These are phyloP conservation scores for Thraustochytrium sp. DNA, from an alignment of 352 stramenopile species.

Conservation along the genomic window DNA sequence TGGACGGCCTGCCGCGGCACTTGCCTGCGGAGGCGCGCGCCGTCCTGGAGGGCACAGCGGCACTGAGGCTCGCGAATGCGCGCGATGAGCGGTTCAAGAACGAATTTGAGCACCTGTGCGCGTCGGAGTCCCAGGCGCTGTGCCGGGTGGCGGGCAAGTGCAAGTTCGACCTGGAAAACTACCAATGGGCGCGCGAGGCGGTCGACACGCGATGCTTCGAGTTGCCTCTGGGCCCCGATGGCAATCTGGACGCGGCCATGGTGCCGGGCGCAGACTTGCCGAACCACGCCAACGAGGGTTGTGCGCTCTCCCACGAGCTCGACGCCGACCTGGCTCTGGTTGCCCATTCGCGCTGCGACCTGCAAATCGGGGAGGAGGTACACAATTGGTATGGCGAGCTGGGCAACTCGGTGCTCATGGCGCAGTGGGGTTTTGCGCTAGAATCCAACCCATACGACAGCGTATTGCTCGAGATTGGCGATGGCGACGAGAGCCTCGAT, in stretches of 20 bases:
- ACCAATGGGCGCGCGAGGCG: conserved; percentile 3
- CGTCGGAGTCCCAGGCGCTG: no score
- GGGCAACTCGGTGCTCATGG: background rate
- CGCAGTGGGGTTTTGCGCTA: conserved; percentile 26
- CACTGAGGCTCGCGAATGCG: background rate
- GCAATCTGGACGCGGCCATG: background rate
- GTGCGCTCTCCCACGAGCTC: background rate
- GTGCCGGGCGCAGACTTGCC: background rate
- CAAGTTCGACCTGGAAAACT: background rate
- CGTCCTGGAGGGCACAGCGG: background rate
- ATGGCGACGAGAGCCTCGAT: background rate
- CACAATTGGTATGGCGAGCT: conserved; percentile 3
- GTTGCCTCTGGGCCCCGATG: background rate
- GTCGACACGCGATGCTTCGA: conserved; percentile 3
- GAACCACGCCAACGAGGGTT: conserved; percentile 8
- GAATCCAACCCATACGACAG: conserved; percentile 2
- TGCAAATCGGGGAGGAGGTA: background rate
- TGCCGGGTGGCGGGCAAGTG: no score
- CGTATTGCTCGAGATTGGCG: background rate
- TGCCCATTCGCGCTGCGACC: background rate
- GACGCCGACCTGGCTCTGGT: background rate
- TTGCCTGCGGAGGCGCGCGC: background rate
- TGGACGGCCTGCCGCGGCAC: background rate
- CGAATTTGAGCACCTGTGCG: background rate
- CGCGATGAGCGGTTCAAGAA: background rate